phyloP scores from a whole-genome alignment of 2,329 filamentous ascomycete genomes.

The Aspergillus sp. region DNA sequence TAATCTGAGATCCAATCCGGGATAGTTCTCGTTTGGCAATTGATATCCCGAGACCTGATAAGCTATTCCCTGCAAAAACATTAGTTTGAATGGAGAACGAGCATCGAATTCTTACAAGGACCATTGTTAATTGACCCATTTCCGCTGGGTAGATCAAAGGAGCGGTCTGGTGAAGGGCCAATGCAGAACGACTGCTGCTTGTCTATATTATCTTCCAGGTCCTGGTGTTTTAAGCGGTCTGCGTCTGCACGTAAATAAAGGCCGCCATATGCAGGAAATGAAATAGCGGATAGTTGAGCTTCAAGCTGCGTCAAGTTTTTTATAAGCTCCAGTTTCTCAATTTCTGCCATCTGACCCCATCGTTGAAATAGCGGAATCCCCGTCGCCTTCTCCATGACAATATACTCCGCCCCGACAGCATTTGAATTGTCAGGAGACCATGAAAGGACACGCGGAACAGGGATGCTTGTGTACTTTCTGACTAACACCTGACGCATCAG shows the following conservation, averaged over 20 bases:
- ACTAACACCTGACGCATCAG: too few relatives aligned
- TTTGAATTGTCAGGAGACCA: conserved; percentile 29
- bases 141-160: too few relatives aligned
- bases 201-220: too few relatives aligned
- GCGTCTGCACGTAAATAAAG: conserved; percentile 25
- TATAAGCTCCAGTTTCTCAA: conserved; percentile 26
- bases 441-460: conserved; percentile 28
- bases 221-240: too few relatives aligned
- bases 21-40: background rate
- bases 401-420: conserved; percentile 35
- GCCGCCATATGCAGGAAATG: conserved; percentile 30
- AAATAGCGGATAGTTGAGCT: conserved; percentile 22
- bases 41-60: background rate
- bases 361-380: conserved; percentile 28
- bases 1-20: background rate
- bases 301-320: conserved; percentile 27
- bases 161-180: too few relatives aligned
- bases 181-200: too few relatives aligned
- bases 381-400: conserved; percentile 35
- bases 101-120: too few relatives aligned
- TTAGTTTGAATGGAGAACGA: too few relatives aligned
- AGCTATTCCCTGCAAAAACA: background rate
- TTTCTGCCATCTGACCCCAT: conserved; percentile 31
- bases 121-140: too few relatives aligned
- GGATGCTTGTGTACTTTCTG: conserved; percentile 8